A percentile compares a stretch with the other conserved stretches of the same genome.
These are phyloP conservation scores for Micromonas commoda DNA, from an alignment of 139 green algal species.

Conservation along the genomic window DNA sequence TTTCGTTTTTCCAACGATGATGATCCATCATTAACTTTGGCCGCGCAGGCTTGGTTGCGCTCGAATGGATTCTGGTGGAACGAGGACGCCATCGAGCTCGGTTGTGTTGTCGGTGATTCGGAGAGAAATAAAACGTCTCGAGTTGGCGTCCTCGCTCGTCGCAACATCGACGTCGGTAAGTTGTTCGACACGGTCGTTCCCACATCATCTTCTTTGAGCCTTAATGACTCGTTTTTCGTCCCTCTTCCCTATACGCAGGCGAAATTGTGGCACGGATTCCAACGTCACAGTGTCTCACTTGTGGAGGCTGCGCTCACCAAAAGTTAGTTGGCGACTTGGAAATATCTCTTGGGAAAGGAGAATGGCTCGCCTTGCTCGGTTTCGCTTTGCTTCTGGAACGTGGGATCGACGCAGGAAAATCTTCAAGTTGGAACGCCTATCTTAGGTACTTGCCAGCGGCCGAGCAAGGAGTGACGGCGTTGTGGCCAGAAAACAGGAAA, in stretches of 20 bases:
- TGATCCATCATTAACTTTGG: not conserved
- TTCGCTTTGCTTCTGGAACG: not conserved
- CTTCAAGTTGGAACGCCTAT: not conserved
- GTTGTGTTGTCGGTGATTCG: not conserved
- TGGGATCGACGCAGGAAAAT: not conserved
- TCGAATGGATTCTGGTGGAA: not conserved
- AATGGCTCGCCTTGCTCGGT: not conserved
- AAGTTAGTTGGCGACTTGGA: not conserved
- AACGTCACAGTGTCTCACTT: not conserved
- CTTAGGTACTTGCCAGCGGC: not conserved
- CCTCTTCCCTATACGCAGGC: no score
- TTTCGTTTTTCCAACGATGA: not conserved
- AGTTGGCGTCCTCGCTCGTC: not conserved
- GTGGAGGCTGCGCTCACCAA: not conserved
- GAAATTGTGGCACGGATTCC: not conserved
- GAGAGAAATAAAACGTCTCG: not conserved
- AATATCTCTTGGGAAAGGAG: not conserved
- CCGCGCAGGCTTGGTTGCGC: not conserved
- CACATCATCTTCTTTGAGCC: no score
- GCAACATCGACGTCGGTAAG: not conserved
- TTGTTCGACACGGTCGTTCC: no score
- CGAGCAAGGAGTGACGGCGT: not conserved
- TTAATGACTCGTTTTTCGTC: no score
- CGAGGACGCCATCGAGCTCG: not conserved
- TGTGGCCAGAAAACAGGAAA: not conserved